Evolutionary conservation across 768 basidiomycete species (phyloP).

Genomic region (Kwoniella pini): DNA sequence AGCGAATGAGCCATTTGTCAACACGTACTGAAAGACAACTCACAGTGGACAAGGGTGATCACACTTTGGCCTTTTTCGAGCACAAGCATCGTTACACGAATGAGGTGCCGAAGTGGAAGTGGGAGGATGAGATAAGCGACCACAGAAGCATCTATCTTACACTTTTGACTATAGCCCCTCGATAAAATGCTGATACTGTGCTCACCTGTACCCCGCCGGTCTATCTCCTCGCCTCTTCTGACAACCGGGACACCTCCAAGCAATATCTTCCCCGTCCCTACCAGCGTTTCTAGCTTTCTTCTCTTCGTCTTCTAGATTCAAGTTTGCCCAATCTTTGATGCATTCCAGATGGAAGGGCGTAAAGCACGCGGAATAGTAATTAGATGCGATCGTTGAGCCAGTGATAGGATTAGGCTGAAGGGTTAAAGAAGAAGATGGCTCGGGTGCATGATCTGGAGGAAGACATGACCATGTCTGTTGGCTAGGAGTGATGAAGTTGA

Average conservation of each 20-base stretch:
- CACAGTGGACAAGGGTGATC: conserved; percentile 75
- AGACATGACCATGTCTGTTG: conserved; percentile 86
- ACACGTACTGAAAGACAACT: conserved; percentile 4
- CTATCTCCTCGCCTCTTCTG: conserved; percentile 72
- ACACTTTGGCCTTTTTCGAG: conserved; percentile 59
- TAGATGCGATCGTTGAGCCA: conserved; percentile 16
- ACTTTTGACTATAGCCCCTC: conserved; percentile 49
- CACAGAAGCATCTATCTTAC: conserved; percentile 37
- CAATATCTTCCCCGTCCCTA: conserved; percentile 61
- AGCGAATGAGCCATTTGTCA: background rate
- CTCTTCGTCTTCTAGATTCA: conserved; percentile 73
- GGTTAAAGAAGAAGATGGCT: conserved; percentile 12
- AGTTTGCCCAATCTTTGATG: conserved; percentile 76
- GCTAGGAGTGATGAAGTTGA: conserved; percentile 71
- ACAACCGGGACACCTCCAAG: conserved; percentile 92
- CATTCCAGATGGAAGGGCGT: conserved; percentile 88
- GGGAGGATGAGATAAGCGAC: conserved; percentile 30
- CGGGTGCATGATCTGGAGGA: conserved; percentile 58
- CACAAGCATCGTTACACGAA: conserved; percentile 55
- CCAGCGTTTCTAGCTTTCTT: conserved; percentile 60
- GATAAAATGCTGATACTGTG: conserved; percentile 63
- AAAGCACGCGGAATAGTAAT: conserved; percentile 63
- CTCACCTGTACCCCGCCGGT: conserved; percentile 71
- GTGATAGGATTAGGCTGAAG: conserved; percentile 14
- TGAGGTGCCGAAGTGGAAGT: conserved; percentile 46